These are phyloP conservation scores for Plenodomus biglobosus DNA, from an alignment of 2,329 filamentous ascomycete species.

Conservation along the genomic window DNA sequence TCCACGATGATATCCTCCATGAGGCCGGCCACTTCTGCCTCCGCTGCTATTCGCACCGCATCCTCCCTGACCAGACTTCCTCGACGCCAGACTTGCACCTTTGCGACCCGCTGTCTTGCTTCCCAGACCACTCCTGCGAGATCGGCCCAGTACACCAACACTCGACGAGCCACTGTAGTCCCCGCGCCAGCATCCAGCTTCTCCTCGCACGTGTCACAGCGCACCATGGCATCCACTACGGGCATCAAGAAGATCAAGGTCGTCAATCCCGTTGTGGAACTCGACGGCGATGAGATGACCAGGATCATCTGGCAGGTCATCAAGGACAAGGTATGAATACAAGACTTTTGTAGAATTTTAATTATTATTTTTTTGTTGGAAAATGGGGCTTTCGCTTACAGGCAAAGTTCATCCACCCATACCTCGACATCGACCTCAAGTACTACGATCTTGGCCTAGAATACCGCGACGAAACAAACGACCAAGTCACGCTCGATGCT, in stretches of 20 bases:
- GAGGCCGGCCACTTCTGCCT: constrained; percentile 32
- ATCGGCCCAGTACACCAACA: constrained; percentile 24
- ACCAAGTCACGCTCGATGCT: constrained; percentile 92
- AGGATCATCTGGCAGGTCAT: constrained; percentile 99
- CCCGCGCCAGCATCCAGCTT: constrained; percentile 7
- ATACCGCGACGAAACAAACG: constrained; percentile 94
- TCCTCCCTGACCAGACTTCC: constrained; percentile 24
- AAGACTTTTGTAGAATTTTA: too few species aligned
- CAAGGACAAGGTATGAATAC: constrained; percentile 74
- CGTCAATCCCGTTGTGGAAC: constrained; percentile 97
- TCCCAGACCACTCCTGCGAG: constrained; percentile 25
- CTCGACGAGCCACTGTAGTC: constrained; percentile 17
- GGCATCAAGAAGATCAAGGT: constrained; percentile 99
- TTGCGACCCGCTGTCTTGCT: constrained; percentile 36
- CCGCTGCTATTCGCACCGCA: constrained; percentile 30
- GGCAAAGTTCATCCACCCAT: constrained; percentile 82
- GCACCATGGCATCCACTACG: constrained; percentile 46
- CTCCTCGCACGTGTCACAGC: constrained; percentile 18
- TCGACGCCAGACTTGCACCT: constrained; percentile 25
- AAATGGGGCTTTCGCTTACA: constrained; percentile 5
- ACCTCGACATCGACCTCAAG: constrained; percentile 96
- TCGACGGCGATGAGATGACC: constrained; percentile 95
- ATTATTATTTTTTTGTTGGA: too few species aligned
- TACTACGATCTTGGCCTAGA: constrained; percentile 94
- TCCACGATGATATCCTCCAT: constrained; percentile 24